Percentiles rank a stretch among this genome's conserved stretches.
Evolutionary conservation across 2,329 filamentous ascomycete genomes (phyloP).

Genomic region (Fusarium tupiense): DNA sequence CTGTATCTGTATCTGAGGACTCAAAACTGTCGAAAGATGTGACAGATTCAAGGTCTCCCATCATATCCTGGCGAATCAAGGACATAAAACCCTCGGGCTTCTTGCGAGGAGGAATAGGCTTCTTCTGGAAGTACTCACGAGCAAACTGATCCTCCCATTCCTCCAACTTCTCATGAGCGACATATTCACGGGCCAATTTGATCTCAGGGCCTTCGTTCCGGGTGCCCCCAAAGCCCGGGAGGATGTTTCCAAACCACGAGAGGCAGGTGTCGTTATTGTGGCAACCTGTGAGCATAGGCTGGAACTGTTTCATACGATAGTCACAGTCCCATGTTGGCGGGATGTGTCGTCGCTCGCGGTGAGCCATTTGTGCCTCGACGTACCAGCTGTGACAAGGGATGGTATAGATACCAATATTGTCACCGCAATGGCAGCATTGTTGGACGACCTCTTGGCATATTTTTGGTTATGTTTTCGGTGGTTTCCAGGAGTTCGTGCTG

Average conservation of each 20-base stretch:
- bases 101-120: background rate
- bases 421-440: constrained; percentile 24
- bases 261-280: constrained; percentile 13
- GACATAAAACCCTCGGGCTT: constrained; percentile 1
- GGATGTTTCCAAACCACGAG: constrained; percentile 19
- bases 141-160: constrained; percentile 18
- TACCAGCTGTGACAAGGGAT: constrained; percentile 2
- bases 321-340: background rate
- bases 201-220: background rate
- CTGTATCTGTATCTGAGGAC: background rate
- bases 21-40: background rate
- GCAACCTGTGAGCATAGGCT: constrained; percentile 18
- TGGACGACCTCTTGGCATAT: constrained; percentile 17
- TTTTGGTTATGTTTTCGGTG: background rate
- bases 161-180: constrained; percentile 6
- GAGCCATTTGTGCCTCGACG: background rate
- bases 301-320: background rate
- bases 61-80: background rate
- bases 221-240: background rate
- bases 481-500: background rate
- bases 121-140: constrained; percentile 1
- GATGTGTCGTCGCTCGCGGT: background rate
- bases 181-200: background rate
- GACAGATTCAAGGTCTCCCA: background rate
- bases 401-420: constrained; percentile 1